phyloP scores from a whole-genome alignment of 2,329 filamentous ascomycete genomes.

The Dothistroma septosporum region DNA sequence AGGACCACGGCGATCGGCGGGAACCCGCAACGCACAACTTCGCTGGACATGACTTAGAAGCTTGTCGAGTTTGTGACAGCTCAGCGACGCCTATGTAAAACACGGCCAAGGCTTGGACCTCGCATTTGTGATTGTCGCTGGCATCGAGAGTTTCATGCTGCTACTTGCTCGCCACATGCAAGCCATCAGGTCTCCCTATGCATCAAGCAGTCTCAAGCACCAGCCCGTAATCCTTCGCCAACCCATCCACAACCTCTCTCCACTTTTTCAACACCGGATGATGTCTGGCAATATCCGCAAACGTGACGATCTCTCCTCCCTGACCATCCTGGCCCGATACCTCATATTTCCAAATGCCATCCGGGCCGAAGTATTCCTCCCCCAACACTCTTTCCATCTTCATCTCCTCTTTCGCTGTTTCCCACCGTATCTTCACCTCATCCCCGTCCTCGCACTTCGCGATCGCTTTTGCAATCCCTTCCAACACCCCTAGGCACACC shows the following conservation, averaged over 20 bases:
- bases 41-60: too few species aligned
- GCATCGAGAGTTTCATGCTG: too few species aligned
- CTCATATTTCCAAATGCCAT: conserved; percentile 67
- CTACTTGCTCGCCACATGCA: too few species aligned
- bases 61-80: too few species aligned
- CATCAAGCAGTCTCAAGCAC: not conserved
- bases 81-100: too few species aligned
- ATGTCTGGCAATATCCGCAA: conserved; percentile 59
- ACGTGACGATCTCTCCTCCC: conserved; percentile 43
- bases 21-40: too few species aligned
- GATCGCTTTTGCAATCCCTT: conserved; percentile 55
- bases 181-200: too few species aligned
- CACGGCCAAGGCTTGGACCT: too few species aligned
- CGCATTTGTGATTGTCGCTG: too few species aligned
- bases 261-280: conserved; percentile 67
- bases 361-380: conserved; percentile 61
- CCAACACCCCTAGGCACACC: conserved; percentile 69
- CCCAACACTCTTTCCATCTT: conserved; percentile 60
- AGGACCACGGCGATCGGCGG: too few species aligned
- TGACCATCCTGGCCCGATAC: conserved; percentile 38
- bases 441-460: conserved; percentile 23
- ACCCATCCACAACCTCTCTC: conserved; percentile 36
- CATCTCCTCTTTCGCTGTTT: conserved; percentile 38
- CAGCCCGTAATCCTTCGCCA: conserved; percentile 11
- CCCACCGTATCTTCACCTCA: conserved; percentile 25